These are phyloP conservation scores for Immersiella caudata DNA, from an alignment of 495 filamentous ascomycete species.

Conservation along the genomic window DNA sequence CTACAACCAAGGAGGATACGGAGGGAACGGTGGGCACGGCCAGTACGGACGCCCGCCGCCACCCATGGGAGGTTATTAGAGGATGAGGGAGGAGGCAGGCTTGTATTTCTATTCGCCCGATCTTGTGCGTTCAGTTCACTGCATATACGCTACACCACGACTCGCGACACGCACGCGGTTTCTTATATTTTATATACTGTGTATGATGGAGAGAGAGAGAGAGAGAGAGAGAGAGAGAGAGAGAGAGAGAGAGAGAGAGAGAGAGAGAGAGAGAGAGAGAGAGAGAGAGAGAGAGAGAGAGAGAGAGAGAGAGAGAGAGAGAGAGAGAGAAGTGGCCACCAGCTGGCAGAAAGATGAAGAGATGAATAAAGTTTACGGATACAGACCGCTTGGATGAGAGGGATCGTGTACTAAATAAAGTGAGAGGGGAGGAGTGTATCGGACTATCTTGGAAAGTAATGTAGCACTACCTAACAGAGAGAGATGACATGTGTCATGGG, in stretches of 20 bases:
- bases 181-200: constrained; percentile 18
- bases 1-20: constrained; percentile 11
- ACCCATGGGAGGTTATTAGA: constrained; percentile 9
- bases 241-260: no score
- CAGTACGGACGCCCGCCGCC: constrained; percentile 14
- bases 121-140: constrained; percentile 1
- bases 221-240: no score
- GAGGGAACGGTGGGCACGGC: constrained; percentile 14
- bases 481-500: no score
- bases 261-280: no score
- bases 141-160: constrained; percentile 17
- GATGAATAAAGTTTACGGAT: neutral
- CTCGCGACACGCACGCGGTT: constrained; percentile 4
- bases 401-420: neutral
- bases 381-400: neutral
- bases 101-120: constrained; percentile 16
- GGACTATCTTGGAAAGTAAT: neutral
- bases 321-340: neutral
- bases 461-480: neutral
- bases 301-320: no score
- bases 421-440: neutral
- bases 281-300: no score
- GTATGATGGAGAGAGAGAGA: constrained; percentile 12
- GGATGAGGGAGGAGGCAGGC: neutral
- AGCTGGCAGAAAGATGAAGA: neutral